These are phyloP conservation scores for Onygenales sp. DNA, from an alignment of 2,329 filamentous ascomycete species.

Conservation along the genomic window DNA sequence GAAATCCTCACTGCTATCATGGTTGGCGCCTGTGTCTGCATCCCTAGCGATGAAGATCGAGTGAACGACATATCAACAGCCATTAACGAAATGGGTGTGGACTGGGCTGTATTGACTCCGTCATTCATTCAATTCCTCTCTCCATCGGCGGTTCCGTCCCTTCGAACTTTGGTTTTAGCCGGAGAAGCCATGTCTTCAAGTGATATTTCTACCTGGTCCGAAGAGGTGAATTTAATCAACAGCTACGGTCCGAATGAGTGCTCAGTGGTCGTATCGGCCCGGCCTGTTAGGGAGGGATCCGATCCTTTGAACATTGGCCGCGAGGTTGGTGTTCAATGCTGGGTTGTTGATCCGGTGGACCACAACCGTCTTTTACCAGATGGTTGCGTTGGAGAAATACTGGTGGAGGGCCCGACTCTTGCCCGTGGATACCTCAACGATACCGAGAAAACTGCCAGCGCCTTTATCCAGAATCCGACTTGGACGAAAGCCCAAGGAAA, in stretches of 20 bases:
- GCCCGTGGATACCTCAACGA: slow-evolving; percentile 20
- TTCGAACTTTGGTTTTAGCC: slow-evolving; percentile 23
- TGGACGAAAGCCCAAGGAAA: slow-evolving; percentile 9
- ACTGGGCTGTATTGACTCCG: slow-evolving; percentile 47
- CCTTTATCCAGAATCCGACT: slow-evolving; percentile 16
- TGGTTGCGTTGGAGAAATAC: slow-evolving; percentile 32
- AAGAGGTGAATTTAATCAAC: slow-evolving; percentile 25
- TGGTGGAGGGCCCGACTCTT: slow-evolving; percentile 29
- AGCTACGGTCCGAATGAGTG: slow-evolving; percentile 33
- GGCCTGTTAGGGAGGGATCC: slow-evolving; percentile 18
- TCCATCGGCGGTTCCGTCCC: slow-evolving; percentile 27
- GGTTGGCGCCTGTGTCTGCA: slow-evolving; percentile 48
- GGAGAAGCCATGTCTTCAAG: slow-evolving; percentile 14
- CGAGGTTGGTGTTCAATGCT: slow-evolving; percentile 22
- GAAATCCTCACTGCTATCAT: slow-evolving; percentile 43
- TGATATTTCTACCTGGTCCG: slow-evolving; percentile 26
- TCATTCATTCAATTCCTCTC: slow-evolving; percentile 38
- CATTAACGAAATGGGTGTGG: slow-evolving; percentile 39
- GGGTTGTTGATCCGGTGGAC: slow-evolving; percentile 29
- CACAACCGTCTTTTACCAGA: slow-evolving; percentile 25
- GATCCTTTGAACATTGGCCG: slow-evolving; percentile 23
- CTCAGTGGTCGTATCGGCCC: slow-evolving; percentile 24
- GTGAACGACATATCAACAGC: slow-evolving; percentile 38
- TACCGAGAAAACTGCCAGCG: slow-evolving; percentile 13
- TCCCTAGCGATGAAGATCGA: slow-evolving; percentile 44